These are phyloP conservation scores for Glycine soja DNA, from an alignment of 306 rosid genomes.

Conservation along the genomic window DNA sequence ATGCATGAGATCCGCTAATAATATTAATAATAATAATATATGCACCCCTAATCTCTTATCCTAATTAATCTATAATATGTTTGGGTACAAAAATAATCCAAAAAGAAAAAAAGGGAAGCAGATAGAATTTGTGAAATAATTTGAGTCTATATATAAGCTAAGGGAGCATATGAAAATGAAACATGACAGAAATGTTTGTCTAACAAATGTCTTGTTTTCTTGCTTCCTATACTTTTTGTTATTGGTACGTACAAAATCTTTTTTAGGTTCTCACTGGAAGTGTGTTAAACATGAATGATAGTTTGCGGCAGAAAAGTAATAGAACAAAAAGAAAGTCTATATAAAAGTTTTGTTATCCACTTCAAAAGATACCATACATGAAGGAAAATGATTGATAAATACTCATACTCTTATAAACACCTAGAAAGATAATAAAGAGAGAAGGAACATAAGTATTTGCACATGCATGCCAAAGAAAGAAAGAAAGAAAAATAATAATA, in stretches of 20 bases:
- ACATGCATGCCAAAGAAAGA: too few relatives aligned
- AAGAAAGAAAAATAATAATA: too few relatives aligned
- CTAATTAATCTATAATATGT: neutral
- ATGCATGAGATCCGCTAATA: too few relatives aligned
- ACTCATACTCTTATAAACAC: neutral
- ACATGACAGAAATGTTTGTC: conserved; percentile 16
- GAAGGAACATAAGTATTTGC: too few relatives aligned
- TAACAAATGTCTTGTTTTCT: neutral
- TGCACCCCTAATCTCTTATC: neutral
- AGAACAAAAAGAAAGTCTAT: neutral
- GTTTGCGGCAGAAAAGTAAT: neutral
- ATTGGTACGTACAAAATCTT: neutral
- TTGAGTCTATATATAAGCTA: neutral
- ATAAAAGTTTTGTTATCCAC: neutral
- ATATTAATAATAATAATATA: too few relatives aligned
- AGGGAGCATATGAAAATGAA: conserved; percentile 13
- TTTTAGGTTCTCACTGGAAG: neutral
- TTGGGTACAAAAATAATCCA: neutral
- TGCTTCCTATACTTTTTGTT: neutral
- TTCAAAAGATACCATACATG: neutral
- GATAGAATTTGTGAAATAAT: neutral
- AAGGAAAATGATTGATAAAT: neutral
- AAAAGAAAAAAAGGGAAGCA: neutral
- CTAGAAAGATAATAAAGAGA: too few relatives aligned
- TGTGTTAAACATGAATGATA: neutral